Evolutionary conservation across 2,329 filamentous ascomycete species (phyloP).

Genomic region (Lachnellula subtilissima): DNA sequence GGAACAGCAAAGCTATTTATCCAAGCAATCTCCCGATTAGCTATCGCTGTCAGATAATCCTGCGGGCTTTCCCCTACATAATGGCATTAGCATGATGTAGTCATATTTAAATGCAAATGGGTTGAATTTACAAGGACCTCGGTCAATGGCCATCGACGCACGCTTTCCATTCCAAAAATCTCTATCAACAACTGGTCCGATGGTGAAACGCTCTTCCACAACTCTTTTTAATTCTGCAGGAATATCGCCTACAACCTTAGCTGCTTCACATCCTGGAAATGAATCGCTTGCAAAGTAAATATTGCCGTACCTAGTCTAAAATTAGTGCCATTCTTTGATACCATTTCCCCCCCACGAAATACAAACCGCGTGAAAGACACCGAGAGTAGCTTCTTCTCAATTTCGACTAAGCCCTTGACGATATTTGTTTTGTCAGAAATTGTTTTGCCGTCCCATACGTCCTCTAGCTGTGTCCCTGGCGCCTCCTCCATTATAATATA

Average conservation of each 20-base stretch:
- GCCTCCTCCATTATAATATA: slow-evolving; percentile 39
- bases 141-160: slow-evolving; percentile 32
- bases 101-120: slow-evolving; percentile 2
- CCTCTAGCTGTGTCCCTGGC: slow-evolving; percentile 27
- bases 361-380: slow-evolving; percentile 33
- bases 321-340: slow-evolving; percentile 12
- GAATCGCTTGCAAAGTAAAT: slow-evolving; percentile 34
- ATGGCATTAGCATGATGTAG: slow-evolving; percentile 1
- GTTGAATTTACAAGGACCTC: slow-evolving; percentile 36
- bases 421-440: slow-evolving; percentile 27
- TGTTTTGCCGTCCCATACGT: slow-evolving; percentile 29
- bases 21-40: slow-evolving; percentile 33
- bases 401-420: slow-evolving; percentile 32
- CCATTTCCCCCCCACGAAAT: not conserved
- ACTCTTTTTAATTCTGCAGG: slow-evolving; percentile 29
- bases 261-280: slow-evolving; percentile 30
- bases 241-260: slow-evolving; percentile 26
- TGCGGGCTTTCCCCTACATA: slow-evolving; percentile 31
- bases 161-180: slow-evolving; percentile 35
- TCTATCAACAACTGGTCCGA: slow-evolving; percentile 34
- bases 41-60: slow-evolving; percentile 32
- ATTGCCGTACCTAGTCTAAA: slow-evolving; percentile 32
- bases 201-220: slow-evolving; percentile 31
- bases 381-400: slow-evolving; percentile 35
- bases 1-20: slow-evolving; percentile 29